Evolutionary conservation across 208 protist species (phyloP), one percentile per base, ranked within the genome.

Genomic region (Spongospora subterranea): DNA sequence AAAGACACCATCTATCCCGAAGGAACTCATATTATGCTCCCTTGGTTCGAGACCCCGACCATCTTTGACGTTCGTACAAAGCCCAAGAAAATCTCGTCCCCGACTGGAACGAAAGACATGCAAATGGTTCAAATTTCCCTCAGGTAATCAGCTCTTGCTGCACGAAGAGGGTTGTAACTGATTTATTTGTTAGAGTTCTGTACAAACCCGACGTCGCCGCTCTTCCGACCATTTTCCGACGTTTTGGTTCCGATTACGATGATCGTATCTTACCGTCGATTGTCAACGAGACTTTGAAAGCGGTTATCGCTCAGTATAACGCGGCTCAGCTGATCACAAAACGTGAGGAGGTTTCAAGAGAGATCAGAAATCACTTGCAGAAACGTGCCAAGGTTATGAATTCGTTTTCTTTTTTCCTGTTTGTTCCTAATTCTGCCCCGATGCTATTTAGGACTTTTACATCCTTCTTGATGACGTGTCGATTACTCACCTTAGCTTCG

Each of bases 51-150:
- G 92, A 96, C 94, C 17, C 98, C 98, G 0, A 96, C 98, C 46
- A 96, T 99, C 82, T 99, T 98, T 94, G 97, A 99, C 93, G 96
- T 99, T 32, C 96, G 98, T 88, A 92, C 95, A n/a, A 94, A 93
- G 76, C 95, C 96, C 40, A 82, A 92, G 53, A 92, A 88, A 41
- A 95, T 97, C 77, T 91, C 93, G 66, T 96, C 96, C 0, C 90
- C 95, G 13, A 97, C 96, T n/a, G 96, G 96, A 65, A 96, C 88
- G 32, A 90, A 91, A 40, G 98, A 99, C 95, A 93, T 99, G 90
- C 98, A 99, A 94, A 99, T 98, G 89, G 98, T 99, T 1, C 99
- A 99, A 95, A 97, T 99, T 91, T 97, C 97, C 0, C 95, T 99
- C 11, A 97, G 50, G 50, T 60, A 6, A 24, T 6, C 24, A n/a